Base-by-base conservation (phyloP, 768 basidiomycete species). In the Rhodotorula diobovata region DNA sequence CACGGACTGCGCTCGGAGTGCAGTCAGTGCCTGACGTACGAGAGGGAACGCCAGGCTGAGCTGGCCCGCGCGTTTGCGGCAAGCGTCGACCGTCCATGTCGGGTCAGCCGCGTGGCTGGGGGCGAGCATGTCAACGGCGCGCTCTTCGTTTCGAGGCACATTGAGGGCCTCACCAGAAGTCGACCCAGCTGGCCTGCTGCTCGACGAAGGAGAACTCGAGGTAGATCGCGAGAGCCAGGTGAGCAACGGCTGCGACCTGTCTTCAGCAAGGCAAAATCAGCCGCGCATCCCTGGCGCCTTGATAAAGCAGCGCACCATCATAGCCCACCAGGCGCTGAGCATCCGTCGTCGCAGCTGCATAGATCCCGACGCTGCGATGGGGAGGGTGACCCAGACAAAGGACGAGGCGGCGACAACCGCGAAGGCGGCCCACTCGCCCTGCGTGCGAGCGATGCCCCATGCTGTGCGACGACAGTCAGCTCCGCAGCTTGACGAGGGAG, bases 351-450 rank as follows among this genome's bases (percentile, higher is more conserved):
- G 14, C 28, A n/a, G n/a, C 15, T 25, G 16, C 15, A 63, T 14
- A 16, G 51, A 54, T 2, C 50, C 30, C 5, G 30, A 11, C 2
- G 63, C 63, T 0, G 34, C 54, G 21, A 64, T 32, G 2, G 63
- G 45, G 23, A 64, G 30, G 20, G 59, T 30, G 25, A 70, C 18
- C 69, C 69, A 70, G 23, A 34, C 34, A 41, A 70, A 66, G 10
- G 51, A 15, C 2, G 39, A 10, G 25, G 48, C 16, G 6, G 63
- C 69, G 41, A 56, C 41, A 3, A 70, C 21, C 12, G 51, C 51
- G n/a, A 70, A 61, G 1, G 69, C 63, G 41, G 51, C 59, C 43
- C 43, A 32, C 4, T 50, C 41, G 8, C 59, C 63, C 16, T 50
- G 59, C 1, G 53, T 41, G 35, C 14, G 20, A 6, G 61, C 30